These are phyloP conservation scores for Leptographium radiaticola DNA, from an alignment of 2,329 filamentous ascomycete species.

Conservation along the genomic window DNA sequence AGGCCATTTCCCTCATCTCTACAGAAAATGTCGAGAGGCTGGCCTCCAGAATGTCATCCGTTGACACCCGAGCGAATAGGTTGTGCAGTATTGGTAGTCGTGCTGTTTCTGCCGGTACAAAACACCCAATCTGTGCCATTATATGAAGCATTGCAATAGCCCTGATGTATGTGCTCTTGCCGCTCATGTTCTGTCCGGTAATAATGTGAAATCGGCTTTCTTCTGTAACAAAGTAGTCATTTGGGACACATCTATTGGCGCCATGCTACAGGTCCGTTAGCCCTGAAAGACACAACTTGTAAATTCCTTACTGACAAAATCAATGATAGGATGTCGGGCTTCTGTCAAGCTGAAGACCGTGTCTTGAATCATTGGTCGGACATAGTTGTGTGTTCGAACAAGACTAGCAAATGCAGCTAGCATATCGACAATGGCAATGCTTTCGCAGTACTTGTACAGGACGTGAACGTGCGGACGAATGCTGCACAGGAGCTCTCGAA, in stretches of 20 bases:
- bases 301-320: conserved; percentile 35
- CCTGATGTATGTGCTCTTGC: conserved; percentile 90
- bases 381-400: conserved; percentile 42
- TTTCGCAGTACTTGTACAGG: conserved; percentile 76
- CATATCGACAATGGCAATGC: conserved; percentile 80
- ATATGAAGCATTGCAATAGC: conserved; percentile 72
- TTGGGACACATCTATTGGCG: conserved; percentile 59
- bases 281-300: not conserved
- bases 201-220: conserved; percentile 82
- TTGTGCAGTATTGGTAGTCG: conserved; percentile 68
- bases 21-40: conserved; percentile 89
- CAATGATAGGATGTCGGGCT: conserved; percentile 66
- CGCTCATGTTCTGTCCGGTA: conserved; percentile 96
- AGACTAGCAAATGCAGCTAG: conserved; percentile 63
- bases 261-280: conserved; percentile 5
- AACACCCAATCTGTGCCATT: conserved; percentile 89
- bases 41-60: conserved; percentile 76
- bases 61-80: conserved; percentile 76
- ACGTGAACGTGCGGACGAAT: conserved; percentile 58
- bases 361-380: conserved; percentile 54
- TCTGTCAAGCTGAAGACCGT: conserved; percentile 55
- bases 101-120: conserved; percentile 77
- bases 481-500: conserved; percentile 58
- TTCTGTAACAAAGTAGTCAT: conserved; percentile 75
- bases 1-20: conserved; percentile 93